A percentile compares a stretch with the other conserved stretches of the same genome.
Evolutionary conservation across 495 filamentous ascomycete genomes (phyloP).

Genomic region (Eremomyces bilateralis): DNA sequence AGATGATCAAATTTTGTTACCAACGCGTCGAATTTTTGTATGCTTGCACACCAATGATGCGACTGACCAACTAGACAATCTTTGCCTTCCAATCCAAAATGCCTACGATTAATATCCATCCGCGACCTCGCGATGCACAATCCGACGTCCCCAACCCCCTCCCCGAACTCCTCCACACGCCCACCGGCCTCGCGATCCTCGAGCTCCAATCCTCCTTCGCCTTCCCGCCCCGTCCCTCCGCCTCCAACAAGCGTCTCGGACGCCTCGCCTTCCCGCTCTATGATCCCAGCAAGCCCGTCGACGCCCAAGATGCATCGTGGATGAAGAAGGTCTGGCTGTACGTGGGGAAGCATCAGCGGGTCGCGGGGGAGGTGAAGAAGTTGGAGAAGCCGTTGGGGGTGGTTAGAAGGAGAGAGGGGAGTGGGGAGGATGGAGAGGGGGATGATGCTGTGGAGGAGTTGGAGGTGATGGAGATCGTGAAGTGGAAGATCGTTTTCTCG

Average conservation of each 20-base stretch:
- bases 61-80: too few species aligned
- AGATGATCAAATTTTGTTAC: too few species aligned
- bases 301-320: slow-evolving; percentile 40
- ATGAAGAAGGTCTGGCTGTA: slow-evolving; percentile 79
- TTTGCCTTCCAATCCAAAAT: neutral
- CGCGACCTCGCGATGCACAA: neutral
- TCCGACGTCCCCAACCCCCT: slow-evolving; percentile 33
- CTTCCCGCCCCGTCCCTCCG: slow-evolving; percentile 19
- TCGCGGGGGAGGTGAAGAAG: slow-evolving; percentile 81
- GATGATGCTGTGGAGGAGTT: slow-evolving; percentile 25
- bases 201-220: slow-evolving; percentile 84
- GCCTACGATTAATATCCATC: neutral
- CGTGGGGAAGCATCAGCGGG: slow-evolving; percentile 70
- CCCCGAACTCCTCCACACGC: slow-evolving; percentile 71
- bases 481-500: slow-evolving; percentile 76
- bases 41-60: too few species aligned
- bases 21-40: too few species aligned
- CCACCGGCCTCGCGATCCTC: slow-evolving; percentile 54
- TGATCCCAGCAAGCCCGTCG: slow-evolving; percentile 22
- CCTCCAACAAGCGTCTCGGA: slow-evolving; percentile 32
- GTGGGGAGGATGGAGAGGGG: slow-evolving; percentile 7
- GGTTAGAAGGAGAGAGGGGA: slow-evolving; percentile 29
- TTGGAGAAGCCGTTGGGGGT: slow-evolving; percentile 56
- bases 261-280: slow-evolving; percentile 61
- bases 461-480: slow-evolving; percentile 68